phyloP scores from a whole-genome alignment of 768 basidiomycete genomes.

The Suillus brevipes region DNA sequence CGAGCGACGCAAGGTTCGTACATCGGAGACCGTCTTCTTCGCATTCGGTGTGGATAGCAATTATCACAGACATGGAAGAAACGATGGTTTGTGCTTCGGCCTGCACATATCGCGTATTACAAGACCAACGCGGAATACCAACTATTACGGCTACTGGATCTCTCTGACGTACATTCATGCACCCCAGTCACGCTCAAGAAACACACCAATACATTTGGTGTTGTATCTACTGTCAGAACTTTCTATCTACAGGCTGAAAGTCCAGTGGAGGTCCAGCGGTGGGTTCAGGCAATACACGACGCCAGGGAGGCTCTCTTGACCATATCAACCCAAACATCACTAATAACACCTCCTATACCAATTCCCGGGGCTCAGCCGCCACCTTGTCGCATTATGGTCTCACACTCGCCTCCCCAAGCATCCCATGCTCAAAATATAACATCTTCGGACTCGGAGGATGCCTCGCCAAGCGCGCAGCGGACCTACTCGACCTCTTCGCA shows the following conservation, averaged over 20 bases:
- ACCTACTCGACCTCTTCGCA: slow-evolving; percentile 48
- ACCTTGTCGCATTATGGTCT: slow-evolving; percentile 36
- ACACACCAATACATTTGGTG: slow-evolving; percentile 85
- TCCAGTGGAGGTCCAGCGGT: slow-evolving; percentile 70
- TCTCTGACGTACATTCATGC: slow-evolving; percentile 87
- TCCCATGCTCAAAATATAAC: slow-evolving; percentile 53
- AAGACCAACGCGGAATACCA: slow-evolving; percentile 95
- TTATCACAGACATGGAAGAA: slow-evolving; percentile 92
- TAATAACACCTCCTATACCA: slow-evolving; percentile 50
- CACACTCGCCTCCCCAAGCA: slow-evolving; percentile 50
- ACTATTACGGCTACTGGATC: slow-evolving; percentile 82
- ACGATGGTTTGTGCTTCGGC: slow-evolving; percentile 94
- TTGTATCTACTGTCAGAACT: slow-evolving; percentile 87
- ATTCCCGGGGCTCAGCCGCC: slow-evolving; percentile 42
- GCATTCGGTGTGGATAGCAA: slow-evolving; percentile 10
- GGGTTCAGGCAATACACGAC: slow-evolving; percentile 83
- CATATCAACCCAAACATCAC: slow-evolving; percentile 59
- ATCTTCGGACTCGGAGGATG: slow-evolving; percentile 81
- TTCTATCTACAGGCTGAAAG: slow-evolving; percentile 86
- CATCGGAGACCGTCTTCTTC: slow-evolving; percentile 10
- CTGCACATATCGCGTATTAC: slow-evolving; percentile 94
- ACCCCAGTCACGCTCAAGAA: slow-evolving; percentile 86
- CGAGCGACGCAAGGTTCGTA: slow-evolving; percentile 86
- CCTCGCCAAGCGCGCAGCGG: slow-evolving; percentile 46
- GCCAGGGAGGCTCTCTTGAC: slow-evolving; percentile 65